These are phyloP conservation scores for Endocalyx cinctus DNA, from an alignment of 2,329 filamentous ascomycete genomes.

Conservation along the genomic window DNA sequence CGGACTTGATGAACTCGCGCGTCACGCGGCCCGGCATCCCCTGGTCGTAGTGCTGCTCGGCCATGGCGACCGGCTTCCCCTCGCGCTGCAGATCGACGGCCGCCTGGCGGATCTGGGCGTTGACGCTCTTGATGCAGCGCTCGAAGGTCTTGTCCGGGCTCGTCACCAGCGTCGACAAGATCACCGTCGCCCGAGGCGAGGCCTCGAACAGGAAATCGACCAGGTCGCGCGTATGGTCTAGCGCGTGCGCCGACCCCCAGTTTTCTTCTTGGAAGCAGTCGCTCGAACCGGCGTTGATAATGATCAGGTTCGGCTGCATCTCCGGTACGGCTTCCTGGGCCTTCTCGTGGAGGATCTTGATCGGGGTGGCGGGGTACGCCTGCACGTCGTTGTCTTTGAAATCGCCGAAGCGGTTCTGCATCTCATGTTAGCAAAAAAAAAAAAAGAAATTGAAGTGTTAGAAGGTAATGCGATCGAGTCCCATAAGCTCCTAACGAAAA, in stretches of 20 bases:
- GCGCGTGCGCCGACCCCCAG: conserved; percentile 19
- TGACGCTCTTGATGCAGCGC: conserved; percentile 22
- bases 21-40: conserved; percentile 19
- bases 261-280: conserved; percentile 23
- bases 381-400: conserved; percentile 27
- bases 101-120: conserved; percentile 26
- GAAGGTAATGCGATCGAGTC: no score
- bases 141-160: conserved; percentile 17
- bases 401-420: conserved; percentile 15
- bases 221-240: conserved; percentile 18
- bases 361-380: conserved; percentile 20
- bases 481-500: no score
- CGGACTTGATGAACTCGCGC: conserved; percentile 12
- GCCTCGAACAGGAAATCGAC: conserved; percentile 22
- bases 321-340: conserved; percentile 18
- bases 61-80: conserved; percentile 17
- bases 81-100: conserved; percentile 18
- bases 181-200: conserved; percentile 18
- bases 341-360: conserved; percentile 20
- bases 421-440: no score
- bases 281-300: conserved; percentile 24
- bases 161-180: conserved; percentile 23
- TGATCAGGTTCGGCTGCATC: conserved; percentile 22
- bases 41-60: conserved; percentile 24
- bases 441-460: no score